Conservation (phyloP, 2,329 filamentous ascomycete genomes). For the Colletotrichum tamarilloi region DNA sequence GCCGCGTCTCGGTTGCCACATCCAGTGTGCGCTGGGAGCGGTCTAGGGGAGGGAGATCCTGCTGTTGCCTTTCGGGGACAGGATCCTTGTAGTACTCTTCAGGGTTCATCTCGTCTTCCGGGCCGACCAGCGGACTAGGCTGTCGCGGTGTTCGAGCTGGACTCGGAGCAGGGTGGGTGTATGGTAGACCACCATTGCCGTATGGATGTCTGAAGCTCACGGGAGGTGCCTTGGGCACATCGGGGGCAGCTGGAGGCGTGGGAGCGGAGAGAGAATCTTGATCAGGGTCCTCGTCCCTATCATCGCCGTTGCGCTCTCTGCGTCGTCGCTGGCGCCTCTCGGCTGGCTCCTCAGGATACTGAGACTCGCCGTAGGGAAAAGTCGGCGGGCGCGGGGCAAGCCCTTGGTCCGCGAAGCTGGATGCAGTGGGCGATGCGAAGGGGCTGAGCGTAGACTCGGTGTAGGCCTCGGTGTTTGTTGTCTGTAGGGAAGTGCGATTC, state of each 20-base stretch:
- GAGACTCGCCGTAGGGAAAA: slow-evolving; percentile 58
- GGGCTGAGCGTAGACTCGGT: slow-evolving; percentile 71
- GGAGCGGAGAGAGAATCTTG: slow-evolving; percentile 49
- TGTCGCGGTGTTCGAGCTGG: slow-evolving; percentile 43
- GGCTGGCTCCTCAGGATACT: slow-evolving; percentile 54
- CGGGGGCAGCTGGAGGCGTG: slow-evolving; percentile 65
- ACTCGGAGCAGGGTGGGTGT: slow-evolving; percentile 40
- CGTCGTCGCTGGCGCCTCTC: slow-evolving; percentile 57
- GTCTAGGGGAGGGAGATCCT: slow-evolving; percentile 43
- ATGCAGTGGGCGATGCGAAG: slow-evolving; percentile 64
- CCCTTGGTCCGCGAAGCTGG: slow-evolving; percentile 62
- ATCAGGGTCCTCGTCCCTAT: slow-evolving; percentile 38
- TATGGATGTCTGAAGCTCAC: slow-evolving; percentile 65
- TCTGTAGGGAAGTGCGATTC: slow-evolving; percentile 67
- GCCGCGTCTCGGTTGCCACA: slow-evolving; percentile 32
- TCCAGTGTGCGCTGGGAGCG: slow-evolving; percentile 44
- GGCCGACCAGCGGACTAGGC: slow-evolving; percentile 37
- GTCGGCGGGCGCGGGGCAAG: slow-evolving; percentile 71
- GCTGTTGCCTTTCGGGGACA: slow-evolving; percentile 27
- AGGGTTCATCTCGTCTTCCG: slow-evolving; percentile 42
- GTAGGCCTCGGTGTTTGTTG: slow-evolving; percentile 63
- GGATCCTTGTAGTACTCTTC: slow-evolving; percentile 46
- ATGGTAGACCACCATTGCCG: slow-evolving; percentile 48
- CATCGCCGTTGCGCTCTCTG: slow-evolving; percentile 52
- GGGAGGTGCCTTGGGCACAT: slow-evolving; percentile 70